phyloP scores from a whole-genome alignment of 164 flowering plant genomes.

The Euptelea pleiosperma region DNA sequence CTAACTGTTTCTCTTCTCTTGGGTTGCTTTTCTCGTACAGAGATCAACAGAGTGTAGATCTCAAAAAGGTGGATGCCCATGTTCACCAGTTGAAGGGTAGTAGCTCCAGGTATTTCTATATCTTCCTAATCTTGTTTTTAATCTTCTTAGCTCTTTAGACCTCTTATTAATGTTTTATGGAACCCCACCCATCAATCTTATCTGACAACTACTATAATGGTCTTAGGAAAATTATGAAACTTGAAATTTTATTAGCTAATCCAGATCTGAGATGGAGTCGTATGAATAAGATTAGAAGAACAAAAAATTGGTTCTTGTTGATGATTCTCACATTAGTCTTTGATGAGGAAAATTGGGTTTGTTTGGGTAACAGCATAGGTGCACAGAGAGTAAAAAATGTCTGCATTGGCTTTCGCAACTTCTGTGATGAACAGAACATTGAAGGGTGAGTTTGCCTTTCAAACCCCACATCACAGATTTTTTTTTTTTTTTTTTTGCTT shows the following conservation, averaged over 20 bases:
- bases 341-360: slow-evolving; percentile 4
- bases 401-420: slow-evolving; percentile 45
- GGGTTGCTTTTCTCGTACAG: slow-evolving; percentile 21
- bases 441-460: slow-evolving; percentile 38
- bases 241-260: neutral
- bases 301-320: neutral
- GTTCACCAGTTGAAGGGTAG: slow-evolving; percentile 74
- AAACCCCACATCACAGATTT: no score
- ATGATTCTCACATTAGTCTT: neutral
- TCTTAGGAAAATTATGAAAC: neutral
- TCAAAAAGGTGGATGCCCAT: slow-evolving; percentile 48
- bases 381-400: slow-evolving; percentile 50
- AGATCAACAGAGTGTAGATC: slow-evolving; percentile 39
- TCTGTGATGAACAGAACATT: slow-evolving; percentile 47
- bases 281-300: neutral
- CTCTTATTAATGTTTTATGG: no score
- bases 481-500: no score
- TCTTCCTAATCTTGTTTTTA: no score
- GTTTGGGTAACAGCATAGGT: slow-evolving; percentile 41
- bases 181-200: no score
- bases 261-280: slow-evolving; percentile 7
- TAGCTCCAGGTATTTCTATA: slow-evolving; percentile 48
- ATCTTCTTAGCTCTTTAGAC: no score
- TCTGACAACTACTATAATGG: no score
- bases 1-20: neutral